Base-by-base conservation (phyloP, 2,329 filamentous ascomycete species). In the Calonectria hawksworthii region DNA sequence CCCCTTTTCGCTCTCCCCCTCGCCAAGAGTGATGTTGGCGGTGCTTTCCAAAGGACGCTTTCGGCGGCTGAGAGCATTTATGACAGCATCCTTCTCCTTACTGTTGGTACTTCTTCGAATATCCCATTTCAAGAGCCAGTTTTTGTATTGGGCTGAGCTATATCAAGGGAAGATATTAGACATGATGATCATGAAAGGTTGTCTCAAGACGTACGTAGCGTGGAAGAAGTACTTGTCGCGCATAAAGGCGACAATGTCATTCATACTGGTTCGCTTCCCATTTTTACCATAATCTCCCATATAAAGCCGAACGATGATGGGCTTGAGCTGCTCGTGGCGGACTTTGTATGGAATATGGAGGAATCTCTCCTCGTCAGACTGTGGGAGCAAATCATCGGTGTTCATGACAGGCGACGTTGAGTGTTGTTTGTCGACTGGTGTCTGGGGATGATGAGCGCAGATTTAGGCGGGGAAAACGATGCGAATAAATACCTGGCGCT, bases 101-200 rank as follows among this genome's bases (percentile, higher is more conserved):
- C 18, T 50, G 14, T 18, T 18, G 2, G 34, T 63, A 13, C 70
- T 56, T 34, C 72, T 75, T 4, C 13, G 11, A 23, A 75, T 18
- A 11, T 52, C 23, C 73, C 73, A 75, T 3, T 28, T 28, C 28
- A 28, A 26, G 23, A 75, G 69, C 18, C 41, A 65, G 4, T 11
- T n/a, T 23, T 26, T 63, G 66, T 75, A 75, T 32, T 72, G 52
- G 2, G 16, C 21, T n/a, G 64, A 18, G 4, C 73, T 75, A 7
- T 59, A 32, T 56, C 16, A 18, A 61, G 23, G 1, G 14, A 4
- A 32, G 28, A 26, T n/a, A 14, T 61, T 11, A 23, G 32, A 36
- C 26, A 7, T 8, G 4, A 4, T 14, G 4, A 0, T 23, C 9
- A 13, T 38, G 4, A 16, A 11, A 38, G 14, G 8, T 23, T 7